Evolutionary conservation across 768 basidiomycete species (phyloP), one percentile per base, ranked within the genome.

Genomic region (Cantharellus anzutake): DNA sequence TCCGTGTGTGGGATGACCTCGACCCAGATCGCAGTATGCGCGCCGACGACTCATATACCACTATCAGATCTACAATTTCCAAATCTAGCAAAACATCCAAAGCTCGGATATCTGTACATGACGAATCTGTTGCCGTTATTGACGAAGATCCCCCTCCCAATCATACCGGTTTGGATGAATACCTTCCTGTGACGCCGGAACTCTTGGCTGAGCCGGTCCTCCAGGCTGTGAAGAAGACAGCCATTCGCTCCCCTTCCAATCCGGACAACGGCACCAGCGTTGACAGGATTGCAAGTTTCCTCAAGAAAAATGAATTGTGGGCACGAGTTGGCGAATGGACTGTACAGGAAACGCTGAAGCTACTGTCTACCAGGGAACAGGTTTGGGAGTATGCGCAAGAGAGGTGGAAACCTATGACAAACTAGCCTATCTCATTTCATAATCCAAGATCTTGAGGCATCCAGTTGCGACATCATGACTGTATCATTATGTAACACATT

Each of bases 101-200:
- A 48, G 44, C 44, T 29, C 11, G 11, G 11, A 29, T 29, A 29
- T 29, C 20, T 29, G 20, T 29, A 29, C 20, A 29, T 29, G 29
- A 48, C 29, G 44, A 48, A 48, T 48, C 11, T 48, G 44, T 11
- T 29, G 44, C 11, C 29, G 11, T 48, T 11, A 48, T 48, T 48
- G 44, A 48, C 44, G 44, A 48, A 48, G 44, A 48, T 48, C 44
- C 44, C 44, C 84, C 86, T 57, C 44, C 44, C 29, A 29, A 29
- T 29, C 20, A 29, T 29, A 80, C 84, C 0, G 69, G 69, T 5
- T 60, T 69, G 0, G 70, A 75, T 50, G 86, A 89, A 64, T 89
- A 86, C 62, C 66, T 84, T 20, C 73, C 83, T 2, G 72, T 86
- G 29, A 80, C 79, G 16, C 69, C 80, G 0, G 66, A 64, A 3